Percentiles rank a stretch among this genome's conserved stretches.
Evolutionary conservation across 2,329 filamentous ascomycete species (phyloP).

Genomic region (Paraphoma sp.): DNA sequence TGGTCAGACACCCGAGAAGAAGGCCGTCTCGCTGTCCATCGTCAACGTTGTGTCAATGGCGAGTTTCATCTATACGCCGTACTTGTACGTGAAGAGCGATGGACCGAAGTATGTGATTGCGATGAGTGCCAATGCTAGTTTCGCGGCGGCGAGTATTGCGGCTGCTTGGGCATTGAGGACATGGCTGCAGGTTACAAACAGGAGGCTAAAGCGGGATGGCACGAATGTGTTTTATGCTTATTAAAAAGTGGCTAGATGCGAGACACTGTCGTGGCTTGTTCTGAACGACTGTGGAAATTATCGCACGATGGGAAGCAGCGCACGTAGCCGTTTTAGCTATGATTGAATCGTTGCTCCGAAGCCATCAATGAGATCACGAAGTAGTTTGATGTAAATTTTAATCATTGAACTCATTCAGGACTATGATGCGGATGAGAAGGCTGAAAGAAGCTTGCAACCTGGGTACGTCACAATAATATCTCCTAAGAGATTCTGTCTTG

Average conservation of each 20-base stretch:
- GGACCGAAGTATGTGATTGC: slow-evolving; percentile 30
- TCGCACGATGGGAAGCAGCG: no score
- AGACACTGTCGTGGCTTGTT: no score
- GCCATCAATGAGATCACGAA: no score
- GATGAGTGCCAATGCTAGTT: slow-evolving; percentile 28
- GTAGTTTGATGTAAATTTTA: no score
- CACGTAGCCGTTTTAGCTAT: no score
- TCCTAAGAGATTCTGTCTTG: no score
- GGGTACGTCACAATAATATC: no score
- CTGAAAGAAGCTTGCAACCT: no score
- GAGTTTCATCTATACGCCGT: slow-evolving; percentile 51
- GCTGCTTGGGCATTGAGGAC: slow-evolving; percentile 20
- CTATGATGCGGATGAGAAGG: no score
- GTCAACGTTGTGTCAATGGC: slow-evolving; percentile 52
- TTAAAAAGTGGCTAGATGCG: not conserved
- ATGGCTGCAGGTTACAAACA: slow-evolving; percentile 18
- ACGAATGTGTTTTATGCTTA: slow-evolving; percentile 23
- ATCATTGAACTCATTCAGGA: no score
- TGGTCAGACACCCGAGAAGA: slow-evolving; percentile 53
- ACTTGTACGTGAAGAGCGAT: slow-evolving; percentile 44
- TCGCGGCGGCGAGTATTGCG: slow-evolving; percentile 19
- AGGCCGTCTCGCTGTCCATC: slow-evolving; percentile 51
- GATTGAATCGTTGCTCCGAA: no score
- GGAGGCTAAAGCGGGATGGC: slow-evolving; percentile 10
- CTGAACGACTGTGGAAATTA: no score